These are phyloP conservation scores for Adenanthera pavonina DNA, from an alignment of 306 rosid genomes.

Conservation along the genomic window DNA sequence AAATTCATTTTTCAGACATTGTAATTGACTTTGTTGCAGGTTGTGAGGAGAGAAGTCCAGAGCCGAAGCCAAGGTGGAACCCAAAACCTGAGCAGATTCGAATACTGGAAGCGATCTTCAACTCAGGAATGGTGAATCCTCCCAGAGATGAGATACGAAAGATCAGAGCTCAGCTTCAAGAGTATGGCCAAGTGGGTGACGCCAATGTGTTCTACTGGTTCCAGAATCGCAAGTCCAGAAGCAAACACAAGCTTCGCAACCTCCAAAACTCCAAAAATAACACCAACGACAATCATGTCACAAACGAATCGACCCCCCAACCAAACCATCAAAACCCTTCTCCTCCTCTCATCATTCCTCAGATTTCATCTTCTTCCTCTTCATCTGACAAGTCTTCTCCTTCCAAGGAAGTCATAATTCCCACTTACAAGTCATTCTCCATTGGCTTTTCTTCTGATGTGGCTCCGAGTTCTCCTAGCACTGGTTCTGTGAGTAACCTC, in stretches of 20 bases:
- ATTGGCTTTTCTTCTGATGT: slow-evolving; percentile 61
- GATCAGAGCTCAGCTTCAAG: slow-evolving; percentile 69
- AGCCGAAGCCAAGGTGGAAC: slow-evolving; percentile 97
- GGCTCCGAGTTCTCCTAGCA: slow-evolving; percentile 56
- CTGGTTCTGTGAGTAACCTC: slow-evolving; percentile 53
- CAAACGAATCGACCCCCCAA: slow-evolving; percentile 17
- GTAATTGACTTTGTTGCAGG: slow-evolving; percentile 28
- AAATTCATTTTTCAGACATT: background rate
- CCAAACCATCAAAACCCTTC: slow-evolving; percentile 42
- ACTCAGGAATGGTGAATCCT: slow-evolving; percentile 80
- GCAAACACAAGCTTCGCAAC: slow-evolving; percentile 95
- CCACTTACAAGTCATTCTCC: slow-evolving; percentile 49
- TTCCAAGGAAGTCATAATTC: slow-evolving; percentile 44
- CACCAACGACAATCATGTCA: background rate
- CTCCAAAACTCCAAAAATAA: slow-evolving; percentile 65
- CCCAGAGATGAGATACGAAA: slow-evolving; percentile 75
- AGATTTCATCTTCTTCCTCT: slow-evolving; percentile 54
- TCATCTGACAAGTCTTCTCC: slow-evolving; percentile 73
- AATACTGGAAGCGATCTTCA: slow-evolving; percentile 73
- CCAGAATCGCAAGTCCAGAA: slow-evolving; percentile 93
- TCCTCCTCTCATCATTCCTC: slow-evolving; percentile 22
- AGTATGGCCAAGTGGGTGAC: slow-evolving; percentile 86
- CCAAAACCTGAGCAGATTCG: slow-evolving; percentile 94
- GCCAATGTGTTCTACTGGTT: slow-evolving; percentile 99
- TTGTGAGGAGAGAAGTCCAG: slow-evolving; percentile 91